Evolutionary conservation across 2,329 filamentous ascomycete species (phyloP).

Genomic region (Alternaria triticina): DNA sequence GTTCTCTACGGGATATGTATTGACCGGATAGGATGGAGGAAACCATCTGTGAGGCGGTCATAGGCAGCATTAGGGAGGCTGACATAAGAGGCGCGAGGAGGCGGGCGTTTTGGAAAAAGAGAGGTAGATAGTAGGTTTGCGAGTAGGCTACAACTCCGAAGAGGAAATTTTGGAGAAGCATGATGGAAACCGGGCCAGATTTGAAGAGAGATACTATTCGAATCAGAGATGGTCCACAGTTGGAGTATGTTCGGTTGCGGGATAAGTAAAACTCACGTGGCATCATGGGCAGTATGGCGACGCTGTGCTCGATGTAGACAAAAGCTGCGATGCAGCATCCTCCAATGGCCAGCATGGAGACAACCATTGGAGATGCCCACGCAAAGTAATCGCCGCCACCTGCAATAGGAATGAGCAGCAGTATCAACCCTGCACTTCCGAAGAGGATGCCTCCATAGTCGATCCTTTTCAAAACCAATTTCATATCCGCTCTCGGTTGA

Average conservation of each 20-base stretch:
- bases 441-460: slow-evolving; percentile 65
- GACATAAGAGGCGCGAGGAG: slow-evolving; percentile 55
- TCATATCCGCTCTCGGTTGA: slow-evolving; percentile 54
- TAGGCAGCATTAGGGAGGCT: slow-evolving; percentile 58
- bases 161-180: slow-evolving; percentile 66
- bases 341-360: slow-evolving; percentile 64
- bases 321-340: slow-evolving; percentile 57
- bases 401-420: slow-evolving; percentile 69
- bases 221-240: neutral
- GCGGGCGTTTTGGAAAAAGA: slow-evolving; percentile 67
- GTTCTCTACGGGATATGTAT: slow-evolving; percentile 63
- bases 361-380: slow-evolving; percentile 64
- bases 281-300: slow-evolving; percentile 65
- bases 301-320: slow-evolving; percentile 62
- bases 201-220: slow-evolving; percentile 59
- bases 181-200: slow-evolving; percentile 59
- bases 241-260: neutral
- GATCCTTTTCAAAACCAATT: slow-evolving; percentile 58
- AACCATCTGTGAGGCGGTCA: slow-evolving; percentile 26
- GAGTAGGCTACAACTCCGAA: slow-evolving; percentile 66
- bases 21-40: slow-evolving; percentile 60
- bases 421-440: slow-evolving; percentile 62
- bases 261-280: slow-evolving; percentile 47
- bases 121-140: slow-evolving; percentile 66
- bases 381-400: slow-evolving; percentile 65